Base-by-base conservation (phyloP, 2,329 filamentous ascomycete genomes). In the Penicillium sp. region DNA sequence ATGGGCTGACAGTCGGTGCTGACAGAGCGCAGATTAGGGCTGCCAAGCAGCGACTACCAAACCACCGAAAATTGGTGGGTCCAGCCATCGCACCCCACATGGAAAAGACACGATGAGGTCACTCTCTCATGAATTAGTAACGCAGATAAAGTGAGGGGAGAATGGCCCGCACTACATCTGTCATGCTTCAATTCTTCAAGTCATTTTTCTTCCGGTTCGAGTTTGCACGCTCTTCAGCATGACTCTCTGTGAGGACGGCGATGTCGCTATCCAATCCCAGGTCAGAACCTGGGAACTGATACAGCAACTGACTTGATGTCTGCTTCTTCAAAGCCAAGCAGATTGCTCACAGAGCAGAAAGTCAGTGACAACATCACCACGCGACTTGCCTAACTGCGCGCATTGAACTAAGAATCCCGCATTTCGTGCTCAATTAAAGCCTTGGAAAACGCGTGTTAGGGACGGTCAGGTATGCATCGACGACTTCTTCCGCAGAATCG, bases 321-420 rank as follows among this genome's bases (percentile, higher is more conserved):
- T 26, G 3, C 11, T 6, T 5, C 11, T 6, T 5, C 26, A 30
- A 31, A 8, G 48, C 48, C 8, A 15, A 50, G 15, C 5, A 6
- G 8, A 30, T n/a, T 15, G 26, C 48, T 9, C 23, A 50, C 2
- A 15, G 19, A 2, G 2, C 13, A 7, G 9, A 17, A 6, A 31
- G 13, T 9, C 8, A 29, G 48, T 15, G 13, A 35, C 1, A 26
- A 29, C 2, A 11, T 30, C 26, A 15, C 67, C 2, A 79, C 79
- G 0, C 69, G 73, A 3, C 53, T 70, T 19, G 80, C 73, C 1
- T 81, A 74, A 74, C 64, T 84, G 3, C 74, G 81, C 0, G 71
- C 80, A 0, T 70, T 72, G 62, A 82, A 80, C 66, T 83, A 81
- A 60, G 79, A 5, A 75, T 79, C 17, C 71, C 68, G 52, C 66